phyloP scores from a whole-genome alignment of 345 rosid species.

The Luvunga scandens region DNA sequence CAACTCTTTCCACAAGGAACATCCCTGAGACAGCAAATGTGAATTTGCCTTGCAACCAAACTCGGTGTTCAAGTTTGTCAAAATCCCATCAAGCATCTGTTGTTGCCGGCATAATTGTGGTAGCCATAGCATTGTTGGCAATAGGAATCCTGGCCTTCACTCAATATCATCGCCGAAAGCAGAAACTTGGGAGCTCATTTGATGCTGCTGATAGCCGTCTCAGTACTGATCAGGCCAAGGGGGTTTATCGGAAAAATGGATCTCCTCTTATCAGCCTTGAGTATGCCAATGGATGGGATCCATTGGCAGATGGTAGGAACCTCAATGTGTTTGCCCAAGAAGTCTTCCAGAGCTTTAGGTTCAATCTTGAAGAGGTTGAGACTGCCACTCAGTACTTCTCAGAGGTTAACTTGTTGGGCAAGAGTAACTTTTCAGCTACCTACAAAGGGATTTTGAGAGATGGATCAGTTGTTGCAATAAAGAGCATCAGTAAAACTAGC shows the following conservation, averaged over 20 bases:
- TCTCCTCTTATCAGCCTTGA: slow-evolving; percentile 90
- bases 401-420: slow-evolving; percentile 65
- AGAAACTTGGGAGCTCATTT: slow-evolving; percentile 54
- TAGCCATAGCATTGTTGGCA: slow-evolving; percentile 42
- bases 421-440: slow-evolving; percentile 65
- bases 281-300: slow-evolving; percentile 88
- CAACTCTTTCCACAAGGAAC: slow-evolving; percentile 37
- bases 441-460: slow-evolving; percentile 85
- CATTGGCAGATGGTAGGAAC: slow-evolving; percentile 53
- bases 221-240: slow-evolving; percentile 47
- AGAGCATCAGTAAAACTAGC: slow-evolving; percentile 74
- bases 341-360: slow-evolving; percentile 53
- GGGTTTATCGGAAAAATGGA: slow-evolving; percentile 54
- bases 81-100: slow-evolving; percentile 46
- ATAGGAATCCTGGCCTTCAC: slow-evolving; percentile 50
- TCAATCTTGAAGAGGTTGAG: slow-evolving; percentile 88
- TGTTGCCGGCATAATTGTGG: slow-evolving; percentile 54
- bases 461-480: slow-evolving; percentile 69
- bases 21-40: slow-evolving; percentile 81
- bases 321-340: slow-evolving; percentile 52
- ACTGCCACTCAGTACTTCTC: slow-evolving; percentile 86
- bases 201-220: slow-evolving; percentile 45
- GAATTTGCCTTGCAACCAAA: slow-evolving; percentile 51
- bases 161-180: slow-evolving; percentile 63
- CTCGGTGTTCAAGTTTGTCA: slow-evolving; percentile 40